phyloP scores from a whole-genome alignment of 129 eudicot genomes.

The Lactuca sativa region DNA sequence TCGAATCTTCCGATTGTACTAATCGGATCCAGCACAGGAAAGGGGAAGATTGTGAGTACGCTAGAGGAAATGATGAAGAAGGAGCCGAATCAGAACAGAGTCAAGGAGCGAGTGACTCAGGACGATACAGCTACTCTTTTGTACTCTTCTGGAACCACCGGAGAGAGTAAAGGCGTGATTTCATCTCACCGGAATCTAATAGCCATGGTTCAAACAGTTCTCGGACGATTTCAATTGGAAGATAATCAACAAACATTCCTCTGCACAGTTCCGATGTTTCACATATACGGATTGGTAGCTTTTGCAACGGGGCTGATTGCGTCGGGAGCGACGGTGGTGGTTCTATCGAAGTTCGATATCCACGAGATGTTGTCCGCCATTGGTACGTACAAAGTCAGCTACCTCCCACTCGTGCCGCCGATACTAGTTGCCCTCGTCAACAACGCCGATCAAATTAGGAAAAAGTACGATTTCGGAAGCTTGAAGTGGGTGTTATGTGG shows the following conservation, averaged over 20 bases:
- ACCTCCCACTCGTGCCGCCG: conserved; percentile 90
- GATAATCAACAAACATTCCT: conserved; percentile 44
- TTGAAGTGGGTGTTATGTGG: conserved; percentile 60
- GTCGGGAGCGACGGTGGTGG: conserved; percentile 77
- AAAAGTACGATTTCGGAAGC: conserved; percentile 53
- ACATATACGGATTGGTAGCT: conserved; percentile 85
- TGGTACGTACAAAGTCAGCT: conserved; percentile 49
- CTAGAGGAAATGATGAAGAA: conserved; percentile 52
- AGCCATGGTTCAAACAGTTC: conserved; percentile 72
- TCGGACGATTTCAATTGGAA: conserved; percentile 45
- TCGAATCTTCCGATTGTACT: conserved; percentile 59
- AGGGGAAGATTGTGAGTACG: conserved; percentile 34
- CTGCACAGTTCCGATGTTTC: conserved; percentile 98
- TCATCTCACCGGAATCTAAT: conserved; percentile 81
- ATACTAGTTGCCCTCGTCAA: conserved; percentile 75
- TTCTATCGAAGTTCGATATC: conserved; percentile 77
- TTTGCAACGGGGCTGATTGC: conserved; percentile 83
- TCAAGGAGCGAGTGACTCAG: conserved; percentile 64
- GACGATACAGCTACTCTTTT: conserved; percentile 80
- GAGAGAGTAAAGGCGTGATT: conserved; percentile 93
- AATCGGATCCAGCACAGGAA: conserved; percentile 26
- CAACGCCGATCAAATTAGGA: conserved; percentile 50
- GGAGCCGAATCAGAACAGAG: conserved; percentile 41
- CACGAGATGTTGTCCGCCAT: conserved; percentile 72
- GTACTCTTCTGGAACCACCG: conserved; percentile 95